Evolutionary conservation across 495 filamentous ascomycete species (phyloP).

Genomic region (Tuber indicum): DNA sequence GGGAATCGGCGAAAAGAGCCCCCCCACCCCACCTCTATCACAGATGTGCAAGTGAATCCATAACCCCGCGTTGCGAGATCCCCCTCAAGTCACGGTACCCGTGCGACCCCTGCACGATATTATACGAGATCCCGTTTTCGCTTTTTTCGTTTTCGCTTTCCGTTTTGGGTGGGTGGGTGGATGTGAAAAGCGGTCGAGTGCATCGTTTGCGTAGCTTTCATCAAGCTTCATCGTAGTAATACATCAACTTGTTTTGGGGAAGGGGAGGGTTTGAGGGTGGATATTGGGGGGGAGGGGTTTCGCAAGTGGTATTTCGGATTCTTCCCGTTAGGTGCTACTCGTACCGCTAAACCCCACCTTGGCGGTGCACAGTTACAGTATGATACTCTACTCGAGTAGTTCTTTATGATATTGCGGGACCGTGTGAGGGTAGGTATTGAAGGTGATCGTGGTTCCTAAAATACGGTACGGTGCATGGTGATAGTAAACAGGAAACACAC

Average conservation of each 20-base stretch:
- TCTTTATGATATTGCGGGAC: background rate
- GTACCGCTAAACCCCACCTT: background rate
- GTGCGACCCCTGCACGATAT: too few relatives aligned
- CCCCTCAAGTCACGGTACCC: too few relatives aligned
- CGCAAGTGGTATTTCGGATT: background rate
- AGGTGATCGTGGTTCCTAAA: background rate
- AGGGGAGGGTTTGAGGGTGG: background rate
- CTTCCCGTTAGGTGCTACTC: background rate
- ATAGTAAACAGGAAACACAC: background rate
- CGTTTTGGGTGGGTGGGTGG: too few relatives aligned
- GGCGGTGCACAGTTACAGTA: background rate
- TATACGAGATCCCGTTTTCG: too few relatives aligned
- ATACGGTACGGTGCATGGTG: background rate
- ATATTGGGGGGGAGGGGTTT: background rate
- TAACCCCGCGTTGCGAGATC: too few relatives aligned
- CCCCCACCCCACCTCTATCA: too few relatives aligned
- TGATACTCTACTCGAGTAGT: background rate
- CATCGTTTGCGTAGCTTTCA: too few relatives aligned
- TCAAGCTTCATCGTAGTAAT: background rate
- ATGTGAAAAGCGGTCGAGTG: too few relatives aligned
- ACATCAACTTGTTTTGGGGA: background rate
- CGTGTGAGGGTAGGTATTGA: background rate
- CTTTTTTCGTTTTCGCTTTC: too few relatives aligned
- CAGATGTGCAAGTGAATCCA: too few relatives aligned
- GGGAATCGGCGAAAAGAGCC: too few relatives aligned